These are phyloP conservation scores for Suillus occidentalis DNA, from an alignment of 768 basidiomycete genomes.

Conservation along the genomic window DNA sequence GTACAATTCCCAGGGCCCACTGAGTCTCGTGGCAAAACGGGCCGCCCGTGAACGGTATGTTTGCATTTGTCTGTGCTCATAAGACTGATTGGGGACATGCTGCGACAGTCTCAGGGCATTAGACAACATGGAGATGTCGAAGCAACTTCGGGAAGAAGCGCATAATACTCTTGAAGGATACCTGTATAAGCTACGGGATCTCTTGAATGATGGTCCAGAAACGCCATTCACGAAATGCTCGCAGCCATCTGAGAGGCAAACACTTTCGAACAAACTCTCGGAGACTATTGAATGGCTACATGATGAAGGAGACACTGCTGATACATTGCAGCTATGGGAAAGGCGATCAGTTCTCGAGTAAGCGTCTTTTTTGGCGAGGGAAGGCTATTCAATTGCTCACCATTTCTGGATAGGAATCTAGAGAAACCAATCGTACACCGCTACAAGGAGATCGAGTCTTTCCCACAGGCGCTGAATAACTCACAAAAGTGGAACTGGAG, in stretches of 20 bases:
- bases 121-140: conserved; percentile 74
- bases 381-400: conserved; percentile 6
- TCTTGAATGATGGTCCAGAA: conserved; percentile 64
- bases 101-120: conserved; percentile 68
- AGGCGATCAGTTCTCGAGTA: conserved; percentile 85
- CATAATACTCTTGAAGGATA: conserved; percentile 90
- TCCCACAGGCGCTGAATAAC: conserved; percentile 79
- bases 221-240: conserved; percentile 88
- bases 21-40: conserved; percentile 78
- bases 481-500: conserved; percentile 89
- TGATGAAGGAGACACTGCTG: conserved; percentile 81
- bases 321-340: conserved; percentile 69
- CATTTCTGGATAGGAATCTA: conserved; percentile 48
- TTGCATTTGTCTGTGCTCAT: neutral
- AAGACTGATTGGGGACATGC: conserved; percentile 8
- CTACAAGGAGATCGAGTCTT: conserved; percentile 85
- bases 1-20: conserved; percentile 66
- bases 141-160: conserved; percentile 82
- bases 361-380: conserved; percentile 32
- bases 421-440: conserved; percentile 85
- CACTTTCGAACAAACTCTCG: conserved; percentile 66
- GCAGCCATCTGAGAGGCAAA: conserved; percentile 63
- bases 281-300: conserved; percentile 81
- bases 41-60: conserved; percentile 69
- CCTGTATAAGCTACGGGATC: conserved; percentile 86